Evolutionary conservation across 768 basidiomycete genomes (phyloP).

Genomic region (Lactarius sanguifluus): DNA sequence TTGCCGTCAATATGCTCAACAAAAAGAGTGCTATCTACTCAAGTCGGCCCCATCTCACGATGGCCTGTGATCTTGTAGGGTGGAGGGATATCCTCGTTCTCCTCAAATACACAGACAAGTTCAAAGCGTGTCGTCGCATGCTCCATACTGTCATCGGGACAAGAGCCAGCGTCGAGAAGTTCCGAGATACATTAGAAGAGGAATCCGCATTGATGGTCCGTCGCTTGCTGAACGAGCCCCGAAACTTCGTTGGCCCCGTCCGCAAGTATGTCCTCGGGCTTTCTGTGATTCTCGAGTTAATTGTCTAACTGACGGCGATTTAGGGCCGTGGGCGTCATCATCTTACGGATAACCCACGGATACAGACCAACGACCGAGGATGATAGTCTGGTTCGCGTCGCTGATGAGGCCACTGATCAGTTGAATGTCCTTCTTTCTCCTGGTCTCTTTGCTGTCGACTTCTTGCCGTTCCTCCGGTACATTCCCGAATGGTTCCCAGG

Average conservation of each 20-base stretch:
- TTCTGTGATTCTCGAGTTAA: background rate
- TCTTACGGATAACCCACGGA: conserved; percentile 29
- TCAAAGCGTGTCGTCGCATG: conserved; percentile 29
- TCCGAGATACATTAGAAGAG: conserved; percentile 25
- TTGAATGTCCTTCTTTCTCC: conserved; percentile 23
- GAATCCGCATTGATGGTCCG: conserved; percentile 24
- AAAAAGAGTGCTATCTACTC: conserved; percentile 35
- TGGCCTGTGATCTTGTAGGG: conserved; percentile 30
- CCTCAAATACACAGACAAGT: conserved; percentile 29
- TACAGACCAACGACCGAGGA: conserved; percentile 26
- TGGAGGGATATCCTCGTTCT: conserved; percentile 29
- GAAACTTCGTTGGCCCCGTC: conserved; percentile 25
- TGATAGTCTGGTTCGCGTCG: conserved; percentile 31
- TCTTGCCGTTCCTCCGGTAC: conserved; percentile 29
- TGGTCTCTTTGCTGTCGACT: conserved; percentile 30
- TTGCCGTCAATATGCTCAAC: conserved; percentile 31
- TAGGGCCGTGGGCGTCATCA: conserved; percentile 29
- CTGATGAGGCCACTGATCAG: conserved; percentile 31
- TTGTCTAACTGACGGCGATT: background rate
- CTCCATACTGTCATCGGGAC: conserved; percentile 28
- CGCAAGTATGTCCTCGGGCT: conserved; percentile 25
- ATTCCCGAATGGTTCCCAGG: conserved; percentile 33
- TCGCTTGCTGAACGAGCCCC: conserved; percentile 26
- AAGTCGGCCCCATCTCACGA: conserved; percentile 28
- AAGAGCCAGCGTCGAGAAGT: conserved; percentile 23